A percentile compares a stretch with the other conserved stretches of the same genome.
Evolutionary conservation across 2,329 filamentous ascomycete species (phyloP).

Genomic region (Rutstroemia sp.): DNA sequence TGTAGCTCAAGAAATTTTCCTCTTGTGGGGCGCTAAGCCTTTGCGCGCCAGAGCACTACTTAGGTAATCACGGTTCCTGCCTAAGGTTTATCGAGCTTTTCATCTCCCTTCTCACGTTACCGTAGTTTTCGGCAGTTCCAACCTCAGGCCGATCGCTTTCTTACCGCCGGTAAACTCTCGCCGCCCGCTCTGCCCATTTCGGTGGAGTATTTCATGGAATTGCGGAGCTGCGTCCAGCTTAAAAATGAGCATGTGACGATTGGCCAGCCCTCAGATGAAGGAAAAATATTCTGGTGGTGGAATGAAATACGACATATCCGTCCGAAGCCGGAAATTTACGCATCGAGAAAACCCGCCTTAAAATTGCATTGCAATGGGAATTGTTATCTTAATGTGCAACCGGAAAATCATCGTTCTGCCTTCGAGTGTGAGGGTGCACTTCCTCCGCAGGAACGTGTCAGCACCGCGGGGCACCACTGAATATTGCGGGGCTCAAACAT

Average conservation of each 20-base stretch:
- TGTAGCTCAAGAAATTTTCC: slow-evolving; percentile 1
- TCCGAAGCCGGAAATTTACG: neutral
- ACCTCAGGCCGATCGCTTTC: neutral
- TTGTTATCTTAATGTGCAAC: slow-evolving; percentile 1
- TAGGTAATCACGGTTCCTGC: neutral
- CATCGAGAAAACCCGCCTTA: no score
- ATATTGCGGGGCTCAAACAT: slow-evolving; percentile 3
- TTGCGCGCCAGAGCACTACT: neutral
- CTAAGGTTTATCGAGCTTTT: neutral
- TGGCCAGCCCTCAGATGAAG: neutral
- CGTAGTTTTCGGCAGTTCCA: neutral
- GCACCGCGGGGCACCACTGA: neutral
- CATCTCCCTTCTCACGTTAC: neutral
- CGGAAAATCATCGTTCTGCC: slow-evolving; percentile 19
- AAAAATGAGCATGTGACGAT: no score
- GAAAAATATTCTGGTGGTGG: slow-evolving; percentile 7
- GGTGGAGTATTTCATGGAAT: neutral
- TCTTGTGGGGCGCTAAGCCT: slow-evolving; percentile 1
- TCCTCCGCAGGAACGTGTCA: slow-evolving; percentile 15
- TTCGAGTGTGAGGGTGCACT: slow-evolving; percentile 8
- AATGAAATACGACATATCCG: slow-evolving; percentile 1
- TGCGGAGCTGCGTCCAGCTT: neutral
- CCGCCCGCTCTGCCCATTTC: no score
- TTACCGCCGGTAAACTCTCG: no score
- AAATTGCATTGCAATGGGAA: no score